Evolutionary conservation across 805 yeast genomes (phyloP).

Genomic region (Candida multigemmis): DNA sequence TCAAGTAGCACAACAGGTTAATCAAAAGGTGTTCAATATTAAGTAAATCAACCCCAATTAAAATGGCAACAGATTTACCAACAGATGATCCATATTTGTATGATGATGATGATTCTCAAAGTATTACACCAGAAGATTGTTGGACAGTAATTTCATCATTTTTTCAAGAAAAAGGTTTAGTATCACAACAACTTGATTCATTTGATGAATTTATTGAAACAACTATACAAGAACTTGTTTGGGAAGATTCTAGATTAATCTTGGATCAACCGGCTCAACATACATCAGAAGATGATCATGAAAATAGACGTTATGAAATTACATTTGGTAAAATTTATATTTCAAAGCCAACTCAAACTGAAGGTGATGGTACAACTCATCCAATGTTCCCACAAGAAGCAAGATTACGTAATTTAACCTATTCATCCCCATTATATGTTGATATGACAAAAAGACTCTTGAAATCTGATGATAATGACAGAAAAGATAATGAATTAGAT

Average conservation of each 20-base stretch:
- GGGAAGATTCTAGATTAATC: slow-evolving; percentile 90
- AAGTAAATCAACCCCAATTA: too few relatives aligned
- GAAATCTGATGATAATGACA: slow-evolving; percentile 63
- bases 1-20: too few relatives aligned
- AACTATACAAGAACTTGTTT: slow-evolving; percentile 91
- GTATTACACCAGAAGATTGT: slow-evolving; percentile 94
- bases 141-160: slow-evolving; percentile 97
- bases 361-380: slow-evolving; percentile 99
- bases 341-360: slow-evolving; percentile 96
- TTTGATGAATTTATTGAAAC: slow-evolving; percentile 96
- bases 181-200: slow-evolving; percentile 96
- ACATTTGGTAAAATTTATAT: slow-evolving; percentile 96
- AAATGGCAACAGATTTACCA: slow-evolving; percentile 9
- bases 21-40: too few relatives aligned
- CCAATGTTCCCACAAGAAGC: slow-evolving; percentile 99
- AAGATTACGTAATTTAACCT: slow-evolving; percentile 88
- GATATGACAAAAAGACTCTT: slow-evolving; percentile 90
- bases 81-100: slow-evolving; percentile 59
- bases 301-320: slow-evolving; percentile 89
- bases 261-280: slow-evolving; percentile 98
- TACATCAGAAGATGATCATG: slow-evolving; percentile 80
- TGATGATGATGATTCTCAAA: slow-evolving; percentile 53
- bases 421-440: slow-evolving; percentile 91
- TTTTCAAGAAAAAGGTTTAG: slow-evolving; percentile 93
- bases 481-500: slow-evolving; percentile 33